These are phyloP conservation scores for Melocanna baccifera DNA, from an alignment of 176 grass and related monocot species.

Conservation along the genomic window DNA sequence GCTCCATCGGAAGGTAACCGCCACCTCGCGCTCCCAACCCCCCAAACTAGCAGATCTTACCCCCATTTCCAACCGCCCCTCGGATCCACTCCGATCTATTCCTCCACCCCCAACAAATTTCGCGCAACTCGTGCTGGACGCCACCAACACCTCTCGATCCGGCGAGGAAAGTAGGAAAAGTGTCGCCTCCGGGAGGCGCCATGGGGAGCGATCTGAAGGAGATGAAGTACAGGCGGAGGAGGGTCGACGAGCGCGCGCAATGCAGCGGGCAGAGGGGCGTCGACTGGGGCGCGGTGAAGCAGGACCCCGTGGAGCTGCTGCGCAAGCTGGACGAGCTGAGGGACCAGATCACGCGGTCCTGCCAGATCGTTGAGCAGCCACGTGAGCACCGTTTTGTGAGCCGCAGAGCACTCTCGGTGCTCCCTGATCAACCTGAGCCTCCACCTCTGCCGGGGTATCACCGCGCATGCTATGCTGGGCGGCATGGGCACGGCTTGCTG, in stretches of 20 bases:
- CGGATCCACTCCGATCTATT: slow-evolving; percentile 26
- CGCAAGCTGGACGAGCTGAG: slow-evolving; percentile 87
- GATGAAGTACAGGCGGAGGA: slow-evolving; percentile 59
- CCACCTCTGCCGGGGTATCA: slow-evolving; percentile 37
- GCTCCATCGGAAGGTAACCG: slow-evolving; percentile 35
- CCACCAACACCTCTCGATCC: neutral
- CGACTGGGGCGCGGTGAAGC: slow-evolving; percentile 49
- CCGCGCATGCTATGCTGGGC: slow-evolving; percentile 31
- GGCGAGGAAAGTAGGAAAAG: slow-evolving; percentile 13
- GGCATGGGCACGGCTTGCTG: slow-evolving; percentile 39
- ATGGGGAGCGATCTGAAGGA: slow-evolving; percentile 63
- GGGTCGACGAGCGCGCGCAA: slow-evolving; percentile 34
- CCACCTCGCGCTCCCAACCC: neutral
- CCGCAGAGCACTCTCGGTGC: slow-evolving; percentile 35
- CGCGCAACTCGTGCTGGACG: neutral
- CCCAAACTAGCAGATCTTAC: slow-evolving; percentile 27
- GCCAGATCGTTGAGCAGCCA: slow-evolving; percentile 46
- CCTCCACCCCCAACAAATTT: neutral
- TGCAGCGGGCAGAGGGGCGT: slow-evolving; percentile 45
- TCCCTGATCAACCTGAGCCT: slow-evolving; percentile 33
- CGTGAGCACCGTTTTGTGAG: slow-evolving; percentile 26
- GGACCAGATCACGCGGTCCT: slow-evolving; percentile 72
- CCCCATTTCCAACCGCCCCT: slow-evolving; percentile 14
- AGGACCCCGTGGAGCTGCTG: slow-evolving; percentile 71
- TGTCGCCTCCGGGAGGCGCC: slow-evolving; percentile 29